Evolutionary conservation across 2,329 filamentous ascomycete genomes (phyloP), one percentile per base, ranked within the genome.

Genomic region (Penicillium frequentans): DNA sequence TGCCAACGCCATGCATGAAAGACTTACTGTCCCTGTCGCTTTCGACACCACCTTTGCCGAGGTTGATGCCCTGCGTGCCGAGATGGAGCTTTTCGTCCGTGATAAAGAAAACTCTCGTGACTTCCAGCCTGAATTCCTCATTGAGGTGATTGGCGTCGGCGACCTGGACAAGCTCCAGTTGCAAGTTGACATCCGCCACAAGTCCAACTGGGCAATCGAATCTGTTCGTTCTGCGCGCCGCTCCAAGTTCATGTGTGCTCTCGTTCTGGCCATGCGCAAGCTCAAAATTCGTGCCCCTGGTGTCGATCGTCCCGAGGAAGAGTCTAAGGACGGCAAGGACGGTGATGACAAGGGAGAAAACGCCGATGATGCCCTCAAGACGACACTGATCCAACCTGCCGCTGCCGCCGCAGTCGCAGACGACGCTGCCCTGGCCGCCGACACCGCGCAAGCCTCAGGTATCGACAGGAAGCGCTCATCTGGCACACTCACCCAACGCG

Each of bases 231-330:
- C 88, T 19, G 84, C 89, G 7, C 87, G 93, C 52, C 87, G 93
- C 59, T 96, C 90, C 73, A 98, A 96, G 76, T 98, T 99, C 78
- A 96, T 98, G 87, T 96, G 93, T 70, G 95, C 95, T 0, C 81
- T 99, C 57, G 88, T 95, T 5, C 76, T 92, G 9, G 92, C 93
- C 3, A 79, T 97, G 57, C 90, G 91, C 76, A 92, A 89, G 77
- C 83, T 99, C 19, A 93, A 93, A 10, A 93, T 99, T 69, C 84
- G 91, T 66, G 86, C 81, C 21, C 93, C 93, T 55, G 92, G 89
- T 42, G 92, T 89, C 57, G 90, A 87, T 55, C 79, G 77, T 59
- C 79, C 84, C 56, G 68, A 64, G 35, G 66, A 66, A 26, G 59
- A 64, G 5, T 45, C 90, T 53, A 81, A 86, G 3, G 77, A 83